Evolutionary conservation across 176 grass and related monocot species (phyloP).

Genomic region (Triticum turgidum): DNA sequence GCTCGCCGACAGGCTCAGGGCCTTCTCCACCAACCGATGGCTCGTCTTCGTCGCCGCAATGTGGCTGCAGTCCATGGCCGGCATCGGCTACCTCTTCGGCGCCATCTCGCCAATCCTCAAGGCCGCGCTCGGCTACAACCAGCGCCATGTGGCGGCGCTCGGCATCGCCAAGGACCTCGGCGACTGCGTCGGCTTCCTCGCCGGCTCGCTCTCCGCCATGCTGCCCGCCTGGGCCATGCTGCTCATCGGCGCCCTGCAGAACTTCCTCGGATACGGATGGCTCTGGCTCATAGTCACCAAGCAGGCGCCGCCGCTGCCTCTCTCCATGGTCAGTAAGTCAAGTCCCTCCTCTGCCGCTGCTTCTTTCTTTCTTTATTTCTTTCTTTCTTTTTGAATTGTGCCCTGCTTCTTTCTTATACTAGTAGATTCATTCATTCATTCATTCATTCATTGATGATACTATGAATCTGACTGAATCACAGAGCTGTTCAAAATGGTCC

Average conservation of each 20-base stretch:
- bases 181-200: constrained; percentile 84
- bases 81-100: constrained; percentile 90
- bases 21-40: constrained; percentile 81
- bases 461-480: background rate
- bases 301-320: constrained; percentile 54
- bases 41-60: constrained; percentile 85
- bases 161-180: constrained; percentile 92
- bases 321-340: constrained; percentile 62
- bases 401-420: background rate
- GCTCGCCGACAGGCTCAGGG: constrained; percentile 30
- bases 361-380: background rate
- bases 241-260: constrained; percentile 64
- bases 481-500: background rate
- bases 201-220: constrained; percentile 64
- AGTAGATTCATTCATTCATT: background rate
- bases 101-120: constrained; percentile 82
- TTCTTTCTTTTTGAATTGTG: background rate
- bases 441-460: background rate
- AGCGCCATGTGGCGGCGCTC: constrained; percentile 74
- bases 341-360: background rate
- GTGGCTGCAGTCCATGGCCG: constrained; percentile 93
- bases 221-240: constrained; percentile 74
- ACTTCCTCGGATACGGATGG: constrained; percentile 86
- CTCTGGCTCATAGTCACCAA: constrained; percentile 83
- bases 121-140: constrained; percentile 80